A percentile compares a stretch with the other conserved stretches of the same genome.
These are phyloP conservation scores for Globisporangium paddicum DNA, from an alignment of 352 stramenopile genomes.

Conservation along the genomic window DNA sequence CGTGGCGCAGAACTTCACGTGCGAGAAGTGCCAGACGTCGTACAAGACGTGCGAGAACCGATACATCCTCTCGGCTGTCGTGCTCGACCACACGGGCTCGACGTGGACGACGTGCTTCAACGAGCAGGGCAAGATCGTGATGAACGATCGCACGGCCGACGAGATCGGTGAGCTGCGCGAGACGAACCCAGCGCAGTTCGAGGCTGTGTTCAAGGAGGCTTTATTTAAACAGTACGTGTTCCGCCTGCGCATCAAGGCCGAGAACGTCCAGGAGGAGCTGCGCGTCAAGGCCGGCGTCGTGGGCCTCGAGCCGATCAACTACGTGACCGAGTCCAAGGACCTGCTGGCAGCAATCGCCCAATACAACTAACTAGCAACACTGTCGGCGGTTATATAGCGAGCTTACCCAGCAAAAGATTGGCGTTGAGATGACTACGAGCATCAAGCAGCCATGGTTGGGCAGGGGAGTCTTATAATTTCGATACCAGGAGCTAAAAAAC, in stretches of 20 bases:
- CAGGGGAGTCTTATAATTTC: too few relatives aligned
- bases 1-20: slow-evolving; percentile 93
- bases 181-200: slow-evolving; percentile 86
- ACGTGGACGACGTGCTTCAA: slow-evolving; percentile 97
- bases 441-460: too few relatives aligned
- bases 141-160: slow-evolving; percentile 90
- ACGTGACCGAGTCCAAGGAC: slow-evolving; percentile 89
- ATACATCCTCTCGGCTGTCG: slow-evolving; percentile 94
- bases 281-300: slow-evolving; percentile 93
- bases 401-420: not conserved
- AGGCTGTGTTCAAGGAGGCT: slow-evolving; percentile 92
- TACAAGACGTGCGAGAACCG: slow-evolving; percentile 92
- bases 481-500: not conserved
- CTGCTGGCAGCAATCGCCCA: slow-evolving; percentile 91
- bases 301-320: slow-evolving; percentile 92
- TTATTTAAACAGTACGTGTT: slow-evolving; percentile 89
- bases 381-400: slow-evolving; percentile 4
- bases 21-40: slow-evolving; percentile 96
- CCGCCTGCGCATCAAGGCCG: slow-evolving; percentile 92
- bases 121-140: slow-evolving; percentile 92
- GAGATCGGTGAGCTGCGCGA: slow-evolving; percentile 87
- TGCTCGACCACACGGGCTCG: slow-evolving; percentile 92
- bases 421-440: not conserved
- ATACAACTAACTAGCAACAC: slow-evolving; percentile 83
- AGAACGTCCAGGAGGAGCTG: slow-evolving; percentile 95